Base-by-base conservation (phyloP, 176 grass and related monocot species). In the Oryza glumipatula region DNA sequence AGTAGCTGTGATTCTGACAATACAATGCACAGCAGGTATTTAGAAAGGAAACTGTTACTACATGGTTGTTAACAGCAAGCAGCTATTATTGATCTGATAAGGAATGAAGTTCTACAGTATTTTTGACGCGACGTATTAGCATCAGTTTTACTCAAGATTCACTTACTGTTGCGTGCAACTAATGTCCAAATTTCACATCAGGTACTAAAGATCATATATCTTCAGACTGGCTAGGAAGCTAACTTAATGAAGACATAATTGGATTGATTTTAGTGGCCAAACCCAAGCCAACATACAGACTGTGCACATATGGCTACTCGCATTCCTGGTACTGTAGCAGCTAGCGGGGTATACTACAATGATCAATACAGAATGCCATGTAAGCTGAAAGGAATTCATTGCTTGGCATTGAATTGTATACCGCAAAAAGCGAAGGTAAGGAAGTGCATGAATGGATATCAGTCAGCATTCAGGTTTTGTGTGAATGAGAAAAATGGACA, bases 391-490 rank as follows among this genome's bases (percentile, higher is more conserved):
- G 61, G 54, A 61, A 51, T 58, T 24, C 56, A 66, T 68, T 61
- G 74, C 22, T 33, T 79, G 54, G 63, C 73, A 79, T 80, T 81
- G 51, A 78, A 80, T 81, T 84, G 78, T 71, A 48, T 58, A 72
- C 86, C 80, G 17, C 87, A 84, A 81, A 87, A 76, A 11, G 16
- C 78, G 56, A 80, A 88, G 19, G 68, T 49, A 51, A 90, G 73
- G 67, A 97, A 87, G 83, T 54, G 68, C 76, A 82, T 23, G 36
- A 83, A 73, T 60, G 86, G 67, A 39, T 74, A 85, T 82, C 63
- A 88, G 52, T 36, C 86, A 35, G 35, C 74, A 22, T 30, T 70
- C 47, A 88, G 86, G 78, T n/a, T 81, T 7, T 82, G 72, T 44
- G 47, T 52, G 28, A 77, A 72, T 76, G 88, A 76, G 78, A 88